phyloP scores from a whole-genome alignment of 768 basidiomycete genomes.

The Mycena crocata region DNA sequence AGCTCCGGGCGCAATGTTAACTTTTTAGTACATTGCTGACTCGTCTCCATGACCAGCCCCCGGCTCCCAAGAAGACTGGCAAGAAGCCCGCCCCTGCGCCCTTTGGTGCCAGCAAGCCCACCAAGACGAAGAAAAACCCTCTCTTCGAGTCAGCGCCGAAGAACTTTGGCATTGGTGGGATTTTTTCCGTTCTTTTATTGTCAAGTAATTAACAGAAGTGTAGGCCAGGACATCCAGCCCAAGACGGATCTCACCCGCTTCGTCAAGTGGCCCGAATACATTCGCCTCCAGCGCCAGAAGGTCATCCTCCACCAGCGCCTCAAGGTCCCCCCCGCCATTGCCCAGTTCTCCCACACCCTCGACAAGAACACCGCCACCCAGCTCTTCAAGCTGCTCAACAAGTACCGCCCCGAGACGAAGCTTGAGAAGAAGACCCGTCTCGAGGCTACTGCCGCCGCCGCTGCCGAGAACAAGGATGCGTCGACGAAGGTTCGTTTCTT shows the following conservation, averaged over 20 bases:
- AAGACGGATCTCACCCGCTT: conserved; percentile 93
- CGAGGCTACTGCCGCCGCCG: conserved; percentile 77
- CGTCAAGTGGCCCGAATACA: conserved; percentile 99
- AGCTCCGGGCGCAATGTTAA: conserved; percentile 64
- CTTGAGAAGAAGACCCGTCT: conserved; percentile 98
- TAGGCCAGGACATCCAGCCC: conserved; percentile 95
- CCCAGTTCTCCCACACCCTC: conserved; percentile 94
- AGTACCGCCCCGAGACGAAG: conserved; percentile 95
- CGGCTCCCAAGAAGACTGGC: conserved; percentile 73
- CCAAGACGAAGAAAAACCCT: conserved; percentile 91
- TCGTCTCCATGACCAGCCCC: conserved; percentile 96
- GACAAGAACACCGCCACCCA: conserved; percentile 99
- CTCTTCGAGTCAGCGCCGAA: conserved; percentile 91
- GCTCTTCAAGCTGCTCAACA: conserved; percentile 97
- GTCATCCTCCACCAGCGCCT: conserved; percentile 97
- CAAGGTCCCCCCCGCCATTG: conserved; percentile 99
- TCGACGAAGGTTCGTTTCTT: conserved; percentile 61
- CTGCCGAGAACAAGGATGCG: conserved; percentile 83
- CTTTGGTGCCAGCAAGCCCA: conserved; percentile 69
- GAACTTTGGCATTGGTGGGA: conserved; percentile 95
- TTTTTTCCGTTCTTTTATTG: not conserved
- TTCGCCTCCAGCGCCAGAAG: conserved; percentile 97
- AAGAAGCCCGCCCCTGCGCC: conserved; percentile 91
- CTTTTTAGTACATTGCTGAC: conserved; percentile 46
- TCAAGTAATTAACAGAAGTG: not conserved